These are phyloP conservation scores for Catunica adiposa DNA, from an alignment of 2,329 filamentous ascomycete genomes.

Conservation along the genomic window DNA sequence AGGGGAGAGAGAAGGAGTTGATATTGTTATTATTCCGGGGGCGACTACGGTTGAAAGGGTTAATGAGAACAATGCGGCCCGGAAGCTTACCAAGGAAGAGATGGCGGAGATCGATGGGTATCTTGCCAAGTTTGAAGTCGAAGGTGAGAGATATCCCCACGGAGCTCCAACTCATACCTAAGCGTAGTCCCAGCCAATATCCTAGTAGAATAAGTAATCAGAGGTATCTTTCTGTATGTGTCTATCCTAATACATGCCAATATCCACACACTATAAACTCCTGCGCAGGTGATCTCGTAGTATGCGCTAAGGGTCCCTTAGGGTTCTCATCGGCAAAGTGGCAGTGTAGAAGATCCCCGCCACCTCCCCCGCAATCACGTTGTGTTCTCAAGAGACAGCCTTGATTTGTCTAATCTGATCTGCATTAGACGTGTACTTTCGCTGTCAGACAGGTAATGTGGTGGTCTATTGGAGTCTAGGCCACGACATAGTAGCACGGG, in stretches of 20 bases:
- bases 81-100: slow-evolving; percentile 35
- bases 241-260: no score
- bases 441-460: no score
- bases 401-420: no score
- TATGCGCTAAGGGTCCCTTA: no score
- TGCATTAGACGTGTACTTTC: no score
- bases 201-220: no score
- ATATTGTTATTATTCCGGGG: slow-evolving; percentile 50
- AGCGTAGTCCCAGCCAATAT: no score
- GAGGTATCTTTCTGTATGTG: no score
- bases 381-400: neutral
- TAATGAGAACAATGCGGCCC: slow-evolving; percentile 39
- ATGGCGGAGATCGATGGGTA: slow-evolving; percentile 33
- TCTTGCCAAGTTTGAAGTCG: slow-evolving; percentile 30
- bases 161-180: slow-evolving; percentile 24
- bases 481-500: no score
- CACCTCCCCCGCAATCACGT: neutral
- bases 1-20: slow-evolving; percentile 35
- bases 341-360: neutral
- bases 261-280: neutral
- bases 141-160: slow-evolving; percentile 33
- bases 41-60: slow-evolving; percentile 40
- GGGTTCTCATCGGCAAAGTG: no score
- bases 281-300: neutral
- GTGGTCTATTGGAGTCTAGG: no score